phyloP scores from a whole-genome alignment of 306 rosid species.

The Vigna unguiculata region DNA sequence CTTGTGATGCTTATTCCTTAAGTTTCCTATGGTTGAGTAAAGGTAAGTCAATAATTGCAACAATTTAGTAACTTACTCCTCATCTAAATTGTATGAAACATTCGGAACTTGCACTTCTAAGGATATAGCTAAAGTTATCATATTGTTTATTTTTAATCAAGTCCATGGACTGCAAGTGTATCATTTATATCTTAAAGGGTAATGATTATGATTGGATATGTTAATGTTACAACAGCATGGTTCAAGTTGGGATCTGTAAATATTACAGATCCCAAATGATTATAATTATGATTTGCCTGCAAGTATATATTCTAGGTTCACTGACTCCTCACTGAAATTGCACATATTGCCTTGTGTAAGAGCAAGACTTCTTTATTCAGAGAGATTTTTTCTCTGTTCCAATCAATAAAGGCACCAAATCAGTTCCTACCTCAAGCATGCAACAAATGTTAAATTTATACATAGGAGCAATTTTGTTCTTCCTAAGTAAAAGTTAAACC shows the following conservation, averaged over 20 bases:
- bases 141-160: constrained; percentile 15
- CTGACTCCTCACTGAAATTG: background rate
- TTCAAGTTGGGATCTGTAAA: background rate
- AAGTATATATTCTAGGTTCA: background rate
- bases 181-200: constrained; percentile 17
- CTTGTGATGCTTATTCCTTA: background rate
- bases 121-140: background rate
- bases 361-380: too few species aligned
- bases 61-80: background rate
- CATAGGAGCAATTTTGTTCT: too few species aligned
- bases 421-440: too few species aligned
- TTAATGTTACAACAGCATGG: background rate
- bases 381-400: too few species aligned
- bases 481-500: too few species aligned
- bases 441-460: too few species aligned
- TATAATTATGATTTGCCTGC: constrained; percentile 40
- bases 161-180: constrained; percentile 2
- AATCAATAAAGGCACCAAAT: too few species aligned
- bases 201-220: constrained; percentile 27
- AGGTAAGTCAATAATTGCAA: background rate
- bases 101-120: background rate
- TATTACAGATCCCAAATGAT: too few species aligned
- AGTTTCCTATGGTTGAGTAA: background rate
- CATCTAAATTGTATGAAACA: background rate
- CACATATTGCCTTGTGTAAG: background rate